Percentiles rank a stretch among this genome's conserved stretches.
These are phyloP conservation scores for Ceratobasidium sp. DNA, from an alignment of 1,284 basidiomycete genomes.

Conservation along the genomic window DNA sequence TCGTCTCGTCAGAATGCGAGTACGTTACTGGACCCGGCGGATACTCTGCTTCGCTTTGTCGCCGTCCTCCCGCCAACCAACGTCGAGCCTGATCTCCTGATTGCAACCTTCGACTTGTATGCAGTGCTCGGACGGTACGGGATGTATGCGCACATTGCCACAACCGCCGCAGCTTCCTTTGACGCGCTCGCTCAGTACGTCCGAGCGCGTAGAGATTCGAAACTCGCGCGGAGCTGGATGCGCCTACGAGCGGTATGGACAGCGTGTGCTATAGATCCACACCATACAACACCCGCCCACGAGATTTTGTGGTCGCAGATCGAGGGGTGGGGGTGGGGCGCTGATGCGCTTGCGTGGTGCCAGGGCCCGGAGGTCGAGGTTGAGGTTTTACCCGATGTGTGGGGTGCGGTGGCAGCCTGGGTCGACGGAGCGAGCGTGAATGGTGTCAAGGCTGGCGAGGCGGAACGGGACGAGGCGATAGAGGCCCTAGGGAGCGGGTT, in stretches of 20 bases:
- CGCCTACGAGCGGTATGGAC: constrained; percentile 77
- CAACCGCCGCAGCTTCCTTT: constrained; percentile 69
- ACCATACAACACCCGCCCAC: constrained; percentile 85
- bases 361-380: constrained; percentile 50
- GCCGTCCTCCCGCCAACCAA: constrained; percentile 65
- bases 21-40: constrained; percentile 64
- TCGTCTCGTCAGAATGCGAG: constrained; percentile 76
- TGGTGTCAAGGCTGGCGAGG: constrained; percentile 69
- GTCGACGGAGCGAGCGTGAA: constrained; percentile 80
- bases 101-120: constrained; percentile 74
- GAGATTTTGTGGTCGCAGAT: constrained; percentile 92
- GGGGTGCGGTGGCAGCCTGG: constrained; percentile 72
- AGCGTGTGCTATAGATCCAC: constrained; percentile 87
- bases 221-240: constrained; percentile 58
- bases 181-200: constrained; percentile 51
- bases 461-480: constrained; percentile 60
- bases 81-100: constrained; percentile 64
- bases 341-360: constrained; percentile 61
- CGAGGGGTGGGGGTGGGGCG: constrained; percentile 76
- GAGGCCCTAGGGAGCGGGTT: constrained; percentile 27
- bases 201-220: constrained; percentile 52
- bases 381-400: constrained; percentile 62
- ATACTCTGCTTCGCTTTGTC: constrained; percentile 81
- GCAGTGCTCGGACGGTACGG: constrained; percentile 79
- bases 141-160: constrained; percentile 72